Base-by-base conservation (phyloP, 805 yeast species). In the Hanseniaspora lindneri region DNA sequence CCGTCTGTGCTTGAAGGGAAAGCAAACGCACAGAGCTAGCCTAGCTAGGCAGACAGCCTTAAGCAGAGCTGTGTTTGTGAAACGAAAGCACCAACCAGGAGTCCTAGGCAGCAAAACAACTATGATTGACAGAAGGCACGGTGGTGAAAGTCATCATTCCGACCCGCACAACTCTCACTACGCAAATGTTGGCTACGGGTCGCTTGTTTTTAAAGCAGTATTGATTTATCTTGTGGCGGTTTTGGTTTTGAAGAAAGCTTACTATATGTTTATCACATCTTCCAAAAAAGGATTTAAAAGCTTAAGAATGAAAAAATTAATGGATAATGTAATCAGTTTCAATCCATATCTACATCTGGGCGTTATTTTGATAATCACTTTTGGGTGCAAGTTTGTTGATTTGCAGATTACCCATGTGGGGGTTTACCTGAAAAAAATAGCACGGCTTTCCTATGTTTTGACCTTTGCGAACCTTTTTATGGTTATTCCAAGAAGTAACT, bases 101-200 rank as follows among this genome's bases (percentile, higher is more conserved):
- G 11, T 27, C 34, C n/a, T 6, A 6, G 6, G 9, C 9, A 30
- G n/a, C 30, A 30, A 13, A 30, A 13, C 17, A 30, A 30, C 34
- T 30, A 7, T 6, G n/a, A 4, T 8, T 27, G 5, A 8, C 6
- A 39, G 32, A 37, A 44, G 43, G 24, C 42, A 44, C 20, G 43
- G 14, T 36, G 37, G 10, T 33, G 43, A 23, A 30, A 34, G 33
- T 13, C 27, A 28, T 36, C 21, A 28, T 6, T 16, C 39, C 24
- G 19, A n/a, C 24, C 6, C 21, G 6, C 36, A 35, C 13, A 44
- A 60, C 23, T 70, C 70, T 33, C 87, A 81, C 57, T 68, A 54
- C 49, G 73, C 72, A 36, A 81, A 81, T 57, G 56, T 78, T 40
- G 71, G 72, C 42, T 81, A 75, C 56, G 92, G 89, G 0, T 75